Conservation (phyloP, 2,329 filamentous ascomycete genomes). For the Coleophoma crateriformis region DNA sequence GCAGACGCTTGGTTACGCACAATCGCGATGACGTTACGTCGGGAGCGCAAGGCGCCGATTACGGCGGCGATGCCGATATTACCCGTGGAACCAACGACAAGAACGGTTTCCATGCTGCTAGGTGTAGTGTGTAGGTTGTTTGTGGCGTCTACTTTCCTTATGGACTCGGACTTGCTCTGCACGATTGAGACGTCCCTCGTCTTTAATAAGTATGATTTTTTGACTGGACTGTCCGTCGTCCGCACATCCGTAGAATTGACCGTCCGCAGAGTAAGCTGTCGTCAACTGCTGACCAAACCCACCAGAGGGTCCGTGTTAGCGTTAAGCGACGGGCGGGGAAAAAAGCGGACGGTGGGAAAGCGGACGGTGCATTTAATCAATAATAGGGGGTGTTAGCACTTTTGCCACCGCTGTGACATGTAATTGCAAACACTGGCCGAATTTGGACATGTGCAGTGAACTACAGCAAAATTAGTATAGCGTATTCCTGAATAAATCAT, state of each 20-base stretch:
- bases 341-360: too few relatives aligned
- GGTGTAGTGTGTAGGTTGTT: background rate
- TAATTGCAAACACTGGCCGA: too few relatives aligned
- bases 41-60: conserved; percentile 22
- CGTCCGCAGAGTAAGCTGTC: background rate
- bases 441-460: too few relatives aligned
- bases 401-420: too few relatives aligned
- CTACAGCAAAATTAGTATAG: too few relatives aligned
- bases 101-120: conserved; percentile 23
- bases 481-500: too few relatives aligned
- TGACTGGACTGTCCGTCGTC: background rate
- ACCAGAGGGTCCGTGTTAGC: background rate
- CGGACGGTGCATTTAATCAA: too few relatives aligned
- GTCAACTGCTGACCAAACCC: background rate
- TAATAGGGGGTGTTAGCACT: too few relatives aligned
- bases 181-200: background rate
- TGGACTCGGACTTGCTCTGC: background rate
- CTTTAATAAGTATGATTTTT: background rate
- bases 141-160: background rate
- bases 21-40: conserved; percentile 29
- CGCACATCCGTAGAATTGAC: background rate
- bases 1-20: conserved; percentile 29
- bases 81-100: conserved; percentile 33
- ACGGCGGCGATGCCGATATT: conserved; percentile 32
- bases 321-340: too few relatives aligned